Conservation (phyloP, 257 asterid genomes). For the Leonotis leonurus region DNA sequence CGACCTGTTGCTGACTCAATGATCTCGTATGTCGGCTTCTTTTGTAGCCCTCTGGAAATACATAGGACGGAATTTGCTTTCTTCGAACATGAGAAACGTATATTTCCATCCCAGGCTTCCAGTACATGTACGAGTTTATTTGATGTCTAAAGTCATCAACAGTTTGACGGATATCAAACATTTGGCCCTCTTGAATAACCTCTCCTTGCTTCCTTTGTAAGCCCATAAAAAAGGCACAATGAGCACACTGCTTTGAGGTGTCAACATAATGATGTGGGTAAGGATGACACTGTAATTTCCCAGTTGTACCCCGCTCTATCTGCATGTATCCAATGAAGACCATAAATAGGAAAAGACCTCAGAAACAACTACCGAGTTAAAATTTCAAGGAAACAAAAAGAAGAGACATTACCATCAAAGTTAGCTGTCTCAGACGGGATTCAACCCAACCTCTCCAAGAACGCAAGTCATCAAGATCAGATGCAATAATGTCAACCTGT, state of each 20-base stretch:
- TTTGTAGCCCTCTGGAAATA: slow-evolving; percentile 72
- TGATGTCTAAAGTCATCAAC: slow-evolving; percentile 91
- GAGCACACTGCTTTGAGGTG: slow-evolving; percentile 58
- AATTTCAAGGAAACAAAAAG: neutral
- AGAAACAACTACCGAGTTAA: neutral
- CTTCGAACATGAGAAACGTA: slow-evolving; percentile 83
- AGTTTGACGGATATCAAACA: slow-evolving; percentile 85
- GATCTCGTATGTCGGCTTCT: slow-evolving; percentile 49
- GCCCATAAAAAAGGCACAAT: slow-evolving; percentile 83
- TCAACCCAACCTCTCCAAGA: slow-evolving; percentile 99
- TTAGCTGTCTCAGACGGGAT: slow-evolving; percentile 87
- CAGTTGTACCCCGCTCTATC: slow-evolving; percentile 85
- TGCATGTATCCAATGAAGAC: slow-evolving; percentile 38
- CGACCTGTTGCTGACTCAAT: slow-evolving; percentile 34
- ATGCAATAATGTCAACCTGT: slow-evolving; percentile 78
- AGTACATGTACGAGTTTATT: slow-evolving; percentile 57
- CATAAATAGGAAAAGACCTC: slow-evolving; percentile 2
- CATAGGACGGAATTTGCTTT: slow-evolving; percentile 81
- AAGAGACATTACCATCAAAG: slow-evolving; percentile 65
- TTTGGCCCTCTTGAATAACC: slow-evolving; percentile 79
- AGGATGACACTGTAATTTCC: slow-evolving; percentile 91
- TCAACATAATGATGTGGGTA: slow-evolving; percentile 70
- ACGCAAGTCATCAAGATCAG: slow-evolving; percentile 81
- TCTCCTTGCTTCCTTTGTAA: slow-evolving; percentile 85
- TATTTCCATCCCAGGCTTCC: slow-evolving; percentile 95